phyloP scores from a whole-genome alignment of 768 basidiomycete species.

The Boletus reticulatus region DNA sequence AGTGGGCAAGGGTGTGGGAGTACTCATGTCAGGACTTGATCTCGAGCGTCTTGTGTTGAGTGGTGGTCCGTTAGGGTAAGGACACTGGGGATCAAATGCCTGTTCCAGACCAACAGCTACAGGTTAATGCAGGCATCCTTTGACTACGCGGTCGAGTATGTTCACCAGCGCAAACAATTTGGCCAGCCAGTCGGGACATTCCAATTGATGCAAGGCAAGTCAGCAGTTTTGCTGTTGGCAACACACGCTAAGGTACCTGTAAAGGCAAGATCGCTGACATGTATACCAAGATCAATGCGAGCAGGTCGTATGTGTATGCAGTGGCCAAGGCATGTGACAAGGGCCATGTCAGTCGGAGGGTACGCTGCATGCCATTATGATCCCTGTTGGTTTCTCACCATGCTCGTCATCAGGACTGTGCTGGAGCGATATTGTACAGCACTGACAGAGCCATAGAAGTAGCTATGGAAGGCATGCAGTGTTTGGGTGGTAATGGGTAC shows the following conservation, averaged over 20 bases:
- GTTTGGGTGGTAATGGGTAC: conserved; percentile 93
- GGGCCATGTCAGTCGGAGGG: conserved; percentile 73
- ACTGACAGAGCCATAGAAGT: conserved; percentile 92
- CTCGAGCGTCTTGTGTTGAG: conserved; percentile 88
- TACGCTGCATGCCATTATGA: conserved; percentile 35
- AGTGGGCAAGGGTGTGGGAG: conserved; percentile 75
- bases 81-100: not conserved
- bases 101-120: conserved; percentile 3
- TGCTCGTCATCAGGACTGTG: conserved; percentile 71
- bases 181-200: conserved; percentile 85
- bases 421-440: conserved; percentile 90
- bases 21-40: conserved; percentile 94
- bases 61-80: conserved; percentile 87
- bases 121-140: conserved; percentile 94
- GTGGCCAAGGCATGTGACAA: conserved; percentile 87
- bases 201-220: conserved; percentile 91
- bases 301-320: conserved; percentile 88
- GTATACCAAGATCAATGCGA: conserved; percentile 91
- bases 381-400: conserved; percentile 4
- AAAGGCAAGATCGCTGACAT: conserved; percentile 85
- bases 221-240: not conserved
- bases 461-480: conserved; percentile 89
- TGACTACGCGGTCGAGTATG: conserved; percentile 82
- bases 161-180: conserved; percentile 94
- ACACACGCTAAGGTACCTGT: not conserved